Evolutionary conservation across 164 flowering plant species (phyloP), one percentile per base, ranked within the genome.

Genomic region (Vitis riparia): DNA sequence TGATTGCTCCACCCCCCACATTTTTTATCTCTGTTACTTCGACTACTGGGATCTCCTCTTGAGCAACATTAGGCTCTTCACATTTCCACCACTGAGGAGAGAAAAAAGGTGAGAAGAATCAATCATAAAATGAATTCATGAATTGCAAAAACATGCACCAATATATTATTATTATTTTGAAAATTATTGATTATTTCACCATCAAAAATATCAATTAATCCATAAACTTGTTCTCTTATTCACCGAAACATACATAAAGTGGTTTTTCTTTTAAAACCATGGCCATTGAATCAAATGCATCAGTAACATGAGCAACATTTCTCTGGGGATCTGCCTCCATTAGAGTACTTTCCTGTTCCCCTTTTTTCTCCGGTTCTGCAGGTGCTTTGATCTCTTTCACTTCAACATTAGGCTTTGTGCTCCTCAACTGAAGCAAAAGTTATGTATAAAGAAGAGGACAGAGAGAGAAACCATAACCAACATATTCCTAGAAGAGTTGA

Each of bases 1-100:
- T 32, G 1, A 1, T 23, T 23, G 27, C 27, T 23, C 27, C 27
- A 23, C 1, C 11, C 9, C 74, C 48, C 19, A 49, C 49, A 48
- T 32, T 66, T 27, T 29, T 67, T 44, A 59, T 51, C 66, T 63
- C 66, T 10, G 48, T 57, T 5, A 59, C 23, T 68, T 71, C 62
- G 15, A 67, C 30, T 19, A 27, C 29, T 19, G n/a, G 49, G 8
- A 27, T 53, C 23, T 64, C 72, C 63, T 56, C 68, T 55, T 56
- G 56, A 60, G n/a, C 23, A 10, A 44, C 55, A 47, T 53, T 37
- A 55, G 67, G 68, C 32, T 66, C 56, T 61, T 56, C 51, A 5
- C 11, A 50, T 1, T 37, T 58, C 11, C 62, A 56, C 10, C 52
- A 50, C 27, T 23, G 27, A 23, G 27, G 27, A 1, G 27, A 23